Percentiles rank a stretch among this genome's conserved stretches.
Conservation (phyloP, 1,284 basidiomycete species). For the Apiotrichum akiyoshidainum region DNA sequence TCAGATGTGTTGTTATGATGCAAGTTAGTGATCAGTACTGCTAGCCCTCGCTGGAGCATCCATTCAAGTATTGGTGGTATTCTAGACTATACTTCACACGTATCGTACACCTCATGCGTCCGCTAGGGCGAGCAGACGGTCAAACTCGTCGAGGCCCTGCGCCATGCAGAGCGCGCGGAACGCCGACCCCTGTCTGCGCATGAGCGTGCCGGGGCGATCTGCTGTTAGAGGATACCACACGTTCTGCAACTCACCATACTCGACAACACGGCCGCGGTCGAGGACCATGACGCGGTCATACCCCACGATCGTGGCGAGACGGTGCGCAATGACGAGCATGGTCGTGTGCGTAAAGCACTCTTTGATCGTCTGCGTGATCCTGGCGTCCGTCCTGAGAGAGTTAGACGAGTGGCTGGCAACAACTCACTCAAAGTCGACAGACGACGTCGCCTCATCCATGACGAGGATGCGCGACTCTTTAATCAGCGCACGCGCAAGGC, state of each 20-base stretch:
- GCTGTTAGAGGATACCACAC: background rate
- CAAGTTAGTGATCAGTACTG: too few species aligned
- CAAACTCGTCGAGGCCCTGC: conserved; percentile 45
- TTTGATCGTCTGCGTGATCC: conserved; percentile 70
- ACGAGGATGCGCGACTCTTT: conserved; percentile 69
- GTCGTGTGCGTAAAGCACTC: conserved; percentile 64
- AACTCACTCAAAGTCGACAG: conserved; percentile 66
- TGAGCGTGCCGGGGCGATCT: conserved; percentile 37
- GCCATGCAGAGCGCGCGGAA: conserved; percentile 46
- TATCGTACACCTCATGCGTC: background rate
- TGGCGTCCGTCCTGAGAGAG: conserved; percentile 61
- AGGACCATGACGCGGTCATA: conserved; percentile 71
- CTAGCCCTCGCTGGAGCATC: too few species aligned
- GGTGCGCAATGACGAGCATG: conserved; percentile 70
- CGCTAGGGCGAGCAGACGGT: conserved; percentile 22
- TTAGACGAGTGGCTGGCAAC: background rate
- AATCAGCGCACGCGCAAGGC: conserved; percentile 67
- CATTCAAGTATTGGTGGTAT: background rate
- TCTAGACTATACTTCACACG: background rate
- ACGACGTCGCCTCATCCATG: conserved; percentile 59
- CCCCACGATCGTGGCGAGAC: conserved; percentile 57
- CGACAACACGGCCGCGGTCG: conserved; percentile 59
- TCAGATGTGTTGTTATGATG: too few species aligned
- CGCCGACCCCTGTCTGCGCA: conserved; percentile 25
- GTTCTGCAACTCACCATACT: conserved; percentile 32